Evolutionary conservation across 208 protist genomes (phyloP).

Genomic region (Balamuthia mandrillaris): DNA sequence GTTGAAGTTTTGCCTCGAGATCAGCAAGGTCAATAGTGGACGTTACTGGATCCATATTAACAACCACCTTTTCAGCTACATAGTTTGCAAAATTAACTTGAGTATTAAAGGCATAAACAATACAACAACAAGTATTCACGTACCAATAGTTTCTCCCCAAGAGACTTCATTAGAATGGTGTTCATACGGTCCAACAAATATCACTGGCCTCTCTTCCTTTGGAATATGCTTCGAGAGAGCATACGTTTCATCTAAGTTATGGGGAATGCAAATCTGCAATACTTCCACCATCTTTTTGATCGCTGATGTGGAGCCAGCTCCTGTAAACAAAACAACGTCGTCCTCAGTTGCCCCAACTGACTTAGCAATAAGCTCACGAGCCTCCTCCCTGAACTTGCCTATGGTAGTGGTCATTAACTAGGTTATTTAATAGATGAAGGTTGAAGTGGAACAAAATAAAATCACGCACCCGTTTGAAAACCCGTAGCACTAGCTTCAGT

Average conservation of each 20-base stretch:
- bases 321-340: slow-evolving; percentile 40
- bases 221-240: background rate
- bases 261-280: background rate
- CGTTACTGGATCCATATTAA: background rate
- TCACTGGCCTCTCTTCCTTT: background rate
- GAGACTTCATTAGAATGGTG: slow-evolving; percentile 79
- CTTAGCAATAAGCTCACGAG: slow-evolving; percentile 57
- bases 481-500: too few relatives aligned
- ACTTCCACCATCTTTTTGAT: slow-evolving; percentile 18
- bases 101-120: too few relatives aligned
- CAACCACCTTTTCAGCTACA: slow-evolving; percentile 48
- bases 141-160: slow-evolving; percentile 67
- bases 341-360: slow-evolving; percentile 2
- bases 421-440: too few relatives aligned
- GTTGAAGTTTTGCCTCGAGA: slow-evolving; percentile 33
- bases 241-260: background rate
- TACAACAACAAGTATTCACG: too few relatives aligned
- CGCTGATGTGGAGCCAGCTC: background rate
- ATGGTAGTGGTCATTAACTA: too few relatives aligned
- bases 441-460: too few relatives aligned
- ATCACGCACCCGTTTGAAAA: too few relatives aligned
- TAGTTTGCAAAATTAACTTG: too few relatives aligned
- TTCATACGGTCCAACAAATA: slow-evolving; percentile 73
- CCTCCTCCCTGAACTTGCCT: slow-evolving; percentile 69
- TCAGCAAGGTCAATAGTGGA: slow-evolving; percentile 26